Conservation (phyloP, 2,329 filamentous ascomycete genomes). For the Dothiorella sarmentorum region DNA sequence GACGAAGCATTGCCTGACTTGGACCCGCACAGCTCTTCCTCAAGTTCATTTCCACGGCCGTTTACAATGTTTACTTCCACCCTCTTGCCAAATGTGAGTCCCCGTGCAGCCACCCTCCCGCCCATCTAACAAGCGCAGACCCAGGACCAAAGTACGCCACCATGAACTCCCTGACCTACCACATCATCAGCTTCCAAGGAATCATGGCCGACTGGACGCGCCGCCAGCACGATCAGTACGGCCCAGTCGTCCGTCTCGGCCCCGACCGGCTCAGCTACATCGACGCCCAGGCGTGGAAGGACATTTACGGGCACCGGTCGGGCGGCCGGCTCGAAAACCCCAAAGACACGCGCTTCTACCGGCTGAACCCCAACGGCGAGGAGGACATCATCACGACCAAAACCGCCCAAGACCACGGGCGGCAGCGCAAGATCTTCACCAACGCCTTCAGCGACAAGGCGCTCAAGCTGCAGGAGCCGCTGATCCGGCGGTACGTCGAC, state of each 20-base stretch:
- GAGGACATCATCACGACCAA: background rate
- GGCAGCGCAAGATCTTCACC: slow-evolving; percentile 21
- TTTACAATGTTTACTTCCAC: slow-evolving; percentile 44
- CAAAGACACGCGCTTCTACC: slow-evolving; percentile 16
- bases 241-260: slow-evolving; percentile 14
- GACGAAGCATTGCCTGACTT: background rate
- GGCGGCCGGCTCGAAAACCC: background rate
- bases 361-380: background rate
- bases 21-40: background rate
- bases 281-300: slow-evolving; percentile 13
- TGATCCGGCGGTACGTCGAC: slow-evolving; percentile 34
- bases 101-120: too few relatives aligned
- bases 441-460: slow-evolving; percentile 33
- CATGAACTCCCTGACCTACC: slow-evolving; percentile 31
- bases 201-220: slow-evolving; percentile 26
- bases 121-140: too few relatives aligned
- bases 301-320: slow-evolving; percentile 19
- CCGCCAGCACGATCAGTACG: slow-evolving; percentile 19
- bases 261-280: slow-evolving; percentile 16
- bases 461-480: slow-evolving; percentile 28
- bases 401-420: slow-evolving; percentile 24
- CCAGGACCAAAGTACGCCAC: slow-evolving; percentile 41
- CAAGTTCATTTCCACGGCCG: background rate
- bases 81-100: slow-evolving; percentile 37
- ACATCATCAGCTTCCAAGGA: slow-evolving; percentile 29